phyloP scores from a whole-genome alignment of 1,139 yeast genomes.

The Torulaspora globosa region DNA sequence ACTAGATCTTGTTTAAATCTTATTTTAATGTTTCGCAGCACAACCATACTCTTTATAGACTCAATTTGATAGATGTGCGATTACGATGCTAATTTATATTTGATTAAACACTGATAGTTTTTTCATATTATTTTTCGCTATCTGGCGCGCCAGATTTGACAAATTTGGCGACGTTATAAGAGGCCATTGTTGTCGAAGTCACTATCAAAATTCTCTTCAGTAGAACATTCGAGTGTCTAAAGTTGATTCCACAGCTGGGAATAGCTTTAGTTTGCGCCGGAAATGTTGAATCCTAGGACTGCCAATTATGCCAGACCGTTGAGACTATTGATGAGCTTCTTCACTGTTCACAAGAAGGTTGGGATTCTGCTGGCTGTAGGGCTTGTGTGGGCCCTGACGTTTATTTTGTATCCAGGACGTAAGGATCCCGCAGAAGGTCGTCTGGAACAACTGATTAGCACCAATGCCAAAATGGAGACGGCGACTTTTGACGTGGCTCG shows the following conservation, averaged over 20 bases:
- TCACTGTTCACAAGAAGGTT: slow-evolving; percentile 1
- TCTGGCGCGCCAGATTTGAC: too few relatives aligned
- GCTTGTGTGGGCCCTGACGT: not conserved
- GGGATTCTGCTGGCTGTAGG: slow-evolving; percentile 1
- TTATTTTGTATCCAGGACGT: not conserved
- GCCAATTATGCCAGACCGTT: not conserved
- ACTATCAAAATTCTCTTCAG: too few relatives aligned
- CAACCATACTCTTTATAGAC: not conserved
- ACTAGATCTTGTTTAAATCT: slow-evolving; percentile 1
- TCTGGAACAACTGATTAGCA: not conserved
- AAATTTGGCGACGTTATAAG: too few relatives aligned
- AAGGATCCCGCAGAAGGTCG: not conserved
- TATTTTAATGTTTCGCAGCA: too few relatives aligned
- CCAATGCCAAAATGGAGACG: not conserved
- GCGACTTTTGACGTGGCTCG: slow-evolving; percentile 2
- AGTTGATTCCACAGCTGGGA: not conserved
- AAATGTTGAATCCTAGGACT: not conserved
- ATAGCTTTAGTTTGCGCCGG: not conserved
- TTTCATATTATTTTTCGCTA: not conserved
- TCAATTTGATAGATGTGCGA: not conserved
- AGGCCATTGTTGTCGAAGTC: too few relatives aligned
- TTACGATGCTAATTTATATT: not conserved
- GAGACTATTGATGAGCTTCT: not conserved
- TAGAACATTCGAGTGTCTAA: too few relatives aligned
- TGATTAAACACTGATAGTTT: not conserved